Conservation (phyloP, 805 yeast genomes). For the Barnettozyma siamensis region DNA sequence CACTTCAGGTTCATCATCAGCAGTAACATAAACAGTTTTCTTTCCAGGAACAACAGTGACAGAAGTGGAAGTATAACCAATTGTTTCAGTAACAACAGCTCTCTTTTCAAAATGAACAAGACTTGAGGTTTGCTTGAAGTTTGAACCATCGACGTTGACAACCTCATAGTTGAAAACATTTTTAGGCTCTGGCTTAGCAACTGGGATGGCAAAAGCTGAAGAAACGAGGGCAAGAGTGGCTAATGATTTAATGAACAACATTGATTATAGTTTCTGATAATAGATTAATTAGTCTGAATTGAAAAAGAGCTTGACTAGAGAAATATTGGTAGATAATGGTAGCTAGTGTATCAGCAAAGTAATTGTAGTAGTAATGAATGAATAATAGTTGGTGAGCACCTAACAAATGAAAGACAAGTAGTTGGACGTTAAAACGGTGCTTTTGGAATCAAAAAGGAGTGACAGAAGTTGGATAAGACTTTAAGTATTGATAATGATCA, state of each 20-base stretch:
- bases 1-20: slow-evolving; percentile 14
- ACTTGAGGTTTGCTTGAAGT: slow-evolving; percentile 21
- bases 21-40: slow-evolving; percentile 23
- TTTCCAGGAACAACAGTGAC: slow-evolving; percentile 20
- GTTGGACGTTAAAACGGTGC: slow-evolving; percentile 16
- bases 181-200: slow-evolving; percentile 16
- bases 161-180: slow-evolving; percentile 20
- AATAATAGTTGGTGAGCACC: slow-evolving; percentile 20
- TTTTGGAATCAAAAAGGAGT: slow-evolving; percentile 14
- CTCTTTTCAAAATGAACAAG: slow-evolving; percentile 11
- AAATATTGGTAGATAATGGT: background rate
- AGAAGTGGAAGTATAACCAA: slow-evolving; percentile 19
- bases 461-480: slow-evolving; percentile 23
- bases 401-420: slow-evolving; percentile 20
- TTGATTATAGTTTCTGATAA: slow-evolving; percentile 5
- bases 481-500: background rate
- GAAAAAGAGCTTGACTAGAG: background rate
- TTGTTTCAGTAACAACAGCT: slow-evolving; percentile 17
- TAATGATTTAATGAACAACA: slow-evolving; percentile 22
- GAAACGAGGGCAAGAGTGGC: slow-evolving; percentile 18
- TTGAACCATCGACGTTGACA: slow-evolving; percentile 26
- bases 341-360: background rate
- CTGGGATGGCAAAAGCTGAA: slow-evolving; percentile 18
- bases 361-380: slow-evolving; percentile 10
- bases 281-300: background rate